These are phyloP conservation scores for Chrysanthemum seticuspe DNA, from an alignment of 129 eudicot genomes.

Conservation along the genomic window DNA sequence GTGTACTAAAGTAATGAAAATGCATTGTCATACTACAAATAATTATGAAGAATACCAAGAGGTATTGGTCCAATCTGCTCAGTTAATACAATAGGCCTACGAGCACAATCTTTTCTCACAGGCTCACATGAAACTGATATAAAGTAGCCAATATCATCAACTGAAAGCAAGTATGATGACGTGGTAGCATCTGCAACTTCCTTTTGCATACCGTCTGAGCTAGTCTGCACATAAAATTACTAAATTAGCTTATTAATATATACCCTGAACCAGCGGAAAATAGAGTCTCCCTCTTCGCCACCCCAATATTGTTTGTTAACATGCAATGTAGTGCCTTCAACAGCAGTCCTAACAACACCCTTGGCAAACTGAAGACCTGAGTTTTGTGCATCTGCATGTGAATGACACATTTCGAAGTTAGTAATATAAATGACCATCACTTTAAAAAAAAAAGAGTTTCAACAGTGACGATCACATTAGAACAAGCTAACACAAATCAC, in stretches of 20 bases:
- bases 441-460: no score
- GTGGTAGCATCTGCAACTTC: constrained; percentile 66
- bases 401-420: no score
- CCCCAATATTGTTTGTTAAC: constrained; percentile 95
- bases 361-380: no score
- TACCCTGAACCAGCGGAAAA: constrained; percentile 99
- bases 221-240: constrained; percentile 50
- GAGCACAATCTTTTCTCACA: constrained; percentile 83
- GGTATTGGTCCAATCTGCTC: constrained; percentile 80
- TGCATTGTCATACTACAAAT: background rate
- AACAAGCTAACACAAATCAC: no score
- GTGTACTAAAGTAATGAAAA: background rate
- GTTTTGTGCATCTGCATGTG: no score
- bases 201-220: constrained; percentile 51
- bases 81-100: constrained; percentile 79
- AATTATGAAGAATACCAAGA: constrained; percentile 48
- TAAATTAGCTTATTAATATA: background rate
- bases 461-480: no score
- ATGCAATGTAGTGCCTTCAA: constrained; percentile 71
- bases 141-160: constrained; percentile 76
- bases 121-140: constrained; percentile 93
- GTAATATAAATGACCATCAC: no score
- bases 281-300: constrained; percentile 91
- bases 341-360: constrained; percentile 43
- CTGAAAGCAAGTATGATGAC: constrained; percentile 70